Conservation (phyloP, 495 filamentous ascomycete species). For the Margaritispora aquatica region DNA sequence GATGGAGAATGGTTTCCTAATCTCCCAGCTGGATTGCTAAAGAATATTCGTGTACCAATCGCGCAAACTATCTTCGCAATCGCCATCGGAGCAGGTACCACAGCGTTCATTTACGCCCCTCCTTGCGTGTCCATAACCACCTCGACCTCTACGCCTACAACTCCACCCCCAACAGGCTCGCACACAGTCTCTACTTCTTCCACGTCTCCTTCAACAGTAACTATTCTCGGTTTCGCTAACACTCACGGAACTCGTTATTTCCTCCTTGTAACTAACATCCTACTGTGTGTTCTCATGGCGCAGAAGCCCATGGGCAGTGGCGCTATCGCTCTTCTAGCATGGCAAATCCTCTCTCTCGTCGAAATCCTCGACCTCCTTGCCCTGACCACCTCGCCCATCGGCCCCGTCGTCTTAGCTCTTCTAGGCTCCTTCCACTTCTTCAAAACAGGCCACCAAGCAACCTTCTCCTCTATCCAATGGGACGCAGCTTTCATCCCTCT, state of each 20-base stretch:
- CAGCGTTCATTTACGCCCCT: conserved; percentile 52
- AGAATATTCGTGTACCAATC: conserved; percentile 65
- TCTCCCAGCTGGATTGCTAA: conserved; percentile 54
- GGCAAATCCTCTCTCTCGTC: conserved; percentile 79
- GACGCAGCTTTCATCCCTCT: conserved; percentile 93
- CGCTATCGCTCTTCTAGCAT: conserved; percentile 68
- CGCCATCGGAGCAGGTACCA: conserved; percentile 46
- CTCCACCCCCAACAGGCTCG: background rate
- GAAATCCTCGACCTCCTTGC: conserved; percentile 82
- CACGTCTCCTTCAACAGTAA: conserved; percentile 44
- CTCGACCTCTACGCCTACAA: conserved; percentile 2
- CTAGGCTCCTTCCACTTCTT: conserved; percentile 93
- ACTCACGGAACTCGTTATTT: conserved; percentile 87
- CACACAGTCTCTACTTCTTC: conserved; percentile 23
- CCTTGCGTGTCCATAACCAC: conserved; percentile 24
- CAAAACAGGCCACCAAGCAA: conserved; percentile 95
- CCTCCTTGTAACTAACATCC: conserved; percentile 71
- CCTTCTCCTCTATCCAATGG: conserved; percentile 87
- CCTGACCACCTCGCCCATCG: conserved; percentile 63
- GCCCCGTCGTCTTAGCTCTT: conserved; percentile 75
- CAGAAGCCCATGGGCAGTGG: conserved; percentile 94
- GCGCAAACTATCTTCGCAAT: conserved; percentile 69
- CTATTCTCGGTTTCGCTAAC: conserved; percentile 87
- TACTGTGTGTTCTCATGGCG: conserved; percentile 67
- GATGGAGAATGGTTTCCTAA: conserved; percentile 75